Evolutionary conservation across 345 rosid species (phyloP), one percentile per base, ranked within the genome.

Genomic region (Eucalyptus cloeziana): DNA sequence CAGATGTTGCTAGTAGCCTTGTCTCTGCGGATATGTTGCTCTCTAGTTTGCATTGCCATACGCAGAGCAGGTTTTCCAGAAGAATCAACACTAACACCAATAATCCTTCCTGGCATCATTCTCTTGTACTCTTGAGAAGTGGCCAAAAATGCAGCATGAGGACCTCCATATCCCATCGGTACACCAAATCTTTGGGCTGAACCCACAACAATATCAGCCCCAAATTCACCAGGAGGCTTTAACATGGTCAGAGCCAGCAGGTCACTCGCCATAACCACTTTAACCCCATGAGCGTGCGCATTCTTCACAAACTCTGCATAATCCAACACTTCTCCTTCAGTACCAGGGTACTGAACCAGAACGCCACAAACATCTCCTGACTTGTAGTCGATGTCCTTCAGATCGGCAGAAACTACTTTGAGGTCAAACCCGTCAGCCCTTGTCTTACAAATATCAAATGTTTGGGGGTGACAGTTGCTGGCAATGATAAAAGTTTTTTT

Each of bases 1-100:
- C 99, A 98, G 92, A 98, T 98, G 95, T 98, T 98, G 94, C 99
- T 97, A 86, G 99, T 97, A 86, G 99, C 99, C 94, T 98, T 98
- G 92, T 98, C 99, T 92, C 99, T 94, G 88, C 99, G 96, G 88
- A 98, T 97, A 93, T 98, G 99, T 89, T 98, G 99, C 91, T 98
- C 99, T 92, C 99, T 95, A 21, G 99, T 98, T 93, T 98, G 99
- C 99, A 98, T 98, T 1, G 99, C 99, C 99, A 97, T 94, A 86
- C 99, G 99, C 88, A 98, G 92, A 89, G 99, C 99, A 87, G 92
- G 95, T 93, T 96, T 96, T 79, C 99, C 99, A 0, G 95, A 91
- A 90, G 99, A 95, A 93, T 98, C 99, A 92, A 98, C 95, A 93
- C 99, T 98, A 86, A 96, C 87, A 89, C 99, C 99, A 64, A 98